Conservation (phyloP, 2,329 filamentous ascomycete genomes). For the Arthroderma sp. region DNA sequence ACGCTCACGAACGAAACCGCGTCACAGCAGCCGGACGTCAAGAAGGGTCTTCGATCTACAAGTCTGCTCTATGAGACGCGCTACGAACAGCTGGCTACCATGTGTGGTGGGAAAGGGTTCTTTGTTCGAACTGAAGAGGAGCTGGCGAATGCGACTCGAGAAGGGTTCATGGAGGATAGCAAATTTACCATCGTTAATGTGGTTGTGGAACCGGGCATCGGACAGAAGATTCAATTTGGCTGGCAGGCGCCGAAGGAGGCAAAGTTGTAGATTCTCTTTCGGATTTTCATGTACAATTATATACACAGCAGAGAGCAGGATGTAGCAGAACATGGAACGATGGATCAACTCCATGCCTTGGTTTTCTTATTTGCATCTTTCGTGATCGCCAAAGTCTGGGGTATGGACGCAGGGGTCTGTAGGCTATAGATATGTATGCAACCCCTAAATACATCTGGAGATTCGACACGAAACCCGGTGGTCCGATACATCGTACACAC, state of each 20-base stretch:
- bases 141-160: constrained; percentile 36
- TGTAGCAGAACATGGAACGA: no score
- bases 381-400: no score
- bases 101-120: constrained; percentile 42
- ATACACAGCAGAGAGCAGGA: no score
- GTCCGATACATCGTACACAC: no score
- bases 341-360: no score
- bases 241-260: constrained; percentile 20
- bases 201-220: constrained; percentile 39
- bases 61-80: constrained; percentile 41
- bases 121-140: constrained; percentile 41
- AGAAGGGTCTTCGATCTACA: constrained; percentile 33
- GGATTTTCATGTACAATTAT: no score
- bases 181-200: constrained; percentile 43
- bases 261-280: not conserved
- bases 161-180: constrained; percentile 34
- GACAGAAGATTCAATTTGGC: constrained; percentile 27
- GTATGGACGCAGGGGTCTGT: no score
- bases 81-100: constrained; percentile 43
- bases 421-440: no score
- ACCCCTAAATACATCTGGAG: no score
- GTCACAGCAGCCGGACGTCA: constrained; percentile 5
- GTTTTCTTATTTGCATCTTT: no score
- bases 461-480: no score
- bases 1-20: constrained; percentile 21